Evolutionary conservation across 306 rosid genomes (phyloP).

Genomic region (Cicer judaicum): DNA sequence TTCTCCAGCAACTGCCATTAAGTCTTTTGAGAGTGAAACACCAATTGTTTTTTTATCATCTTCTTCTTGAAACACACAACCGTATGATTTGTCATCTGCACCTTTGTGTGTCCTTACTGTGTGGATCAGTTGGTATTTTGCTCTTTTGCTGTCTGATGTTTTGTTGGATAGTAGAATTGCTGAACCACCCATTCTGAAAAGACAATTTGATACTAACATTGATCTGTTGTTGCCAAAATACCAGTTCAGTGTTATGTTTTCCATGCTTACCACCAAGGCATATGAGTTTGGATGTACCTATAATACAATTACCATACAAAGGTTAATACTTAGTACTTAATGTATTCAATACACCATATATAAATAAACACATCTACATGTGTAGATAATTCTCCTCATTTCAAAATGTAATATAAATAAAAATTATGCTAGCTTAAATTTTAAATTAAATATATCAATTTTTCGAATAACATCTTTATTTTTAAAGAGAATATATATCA

Average conservation of each 20-base stretch:
- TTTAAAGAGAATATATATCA: too few species aligned
- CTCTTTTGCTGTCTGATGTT: slow-evolving; percentile 54
- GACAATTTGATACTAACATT: slow-evolving; percentile 84
- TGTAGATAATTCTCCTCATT: too few species aligned
- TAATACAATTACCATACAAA: background rate
- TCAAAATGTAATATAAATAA: too few species aligned
- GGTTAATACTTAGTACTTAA: too few species aligned
- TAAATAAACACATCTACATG: too few species aligned
- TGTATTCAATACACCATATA: too few species aligned
- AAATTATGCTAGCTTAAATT: too few species aligned
- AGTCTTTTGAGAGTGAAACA: slow-evolving; percentile 75
- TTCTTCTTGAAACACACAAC: slow-evolving; percentile 74
- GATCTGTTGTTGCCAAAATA: slow-evolving; percentile 79
- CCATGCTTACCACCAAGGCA: slow-evolving; percentile 90
- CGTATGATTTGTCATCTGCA: slow-evolving; percentile 62
- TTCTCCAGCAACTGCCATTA: slow-evolving; percentile 88
- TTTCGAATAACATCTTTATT: too few species aligned
- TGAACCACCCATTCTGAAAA: slow-evolving; percentile 80
- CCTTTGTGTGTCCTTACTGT: slow-evolving; percentile 84
- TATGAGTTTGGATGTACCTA: slow-evolving; percentile 81
- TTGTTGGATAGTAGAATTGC: slow-evolving; percentile 80
- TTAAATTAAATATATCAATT: too few species aligned
- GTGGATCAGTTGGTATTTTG: slow-evolving; percentile 83
- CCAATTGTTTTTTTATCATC: slow-evolving; percentile 65
- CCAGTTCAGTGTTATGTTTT: slow-evolving; percentile 89